Evolutionary conservation across 2,329 filamentous ascomycete species (phyloP), one percentile per base, ranked within the genome.

Genomic region (Scytalidium lignicola): DNA sequence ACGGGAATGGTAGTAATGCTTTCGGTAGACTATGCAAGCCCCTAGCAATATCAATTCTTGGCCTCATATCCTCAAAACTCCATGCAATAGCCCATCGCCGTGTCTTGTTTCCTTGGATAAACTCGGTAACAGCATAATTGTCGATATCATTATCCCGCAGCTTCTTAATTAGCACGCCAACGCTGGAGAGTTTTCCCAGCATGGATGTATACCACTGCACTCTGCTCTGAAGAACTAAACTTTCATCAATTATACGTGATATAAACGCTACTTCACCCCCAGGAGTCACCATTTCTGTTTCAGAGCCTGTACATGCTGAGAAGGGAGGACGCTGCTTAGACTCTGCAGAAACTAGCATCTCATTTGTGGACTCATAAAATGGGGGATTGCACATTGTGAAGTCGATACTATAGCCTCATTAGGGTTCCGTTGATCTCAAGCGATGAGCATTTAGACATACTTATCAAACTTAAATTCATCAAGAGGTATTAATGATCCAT

Each of bases 341-440:
- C 15, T 73, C 66, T 0, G 88, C 85, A 1, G 85, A 85, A 3
- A 72, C 69, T 2, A 76, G 57, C 67, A 96, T 79, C 45, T 95
- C 90, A 4, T 75, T 68, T 2, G 78, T 70, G 0, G 88, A 90
- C n/a, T 74, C 67, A 71, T 96, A 97, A 70, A 99, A 99, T 0
- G 93, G 93, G 0, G 93, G 93, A 58, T 99, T 99, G 55, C 86
- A 92, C 83, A 97, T 95, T 51, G 81, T 83, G 64, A 97, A 96
- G 63, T 92, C 85, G 41, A 95, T 73, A 2, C 72, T 74, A 49
- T 43, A 6, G 48, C 42, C 29, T 40, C 32, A 42, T 60, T 26
- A 60, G 52, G 45, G n/a, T n/a, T 51, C 43, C 20, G 18, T 18
- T 6, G 50, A 15, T 43, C 40, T 20, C n/a, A n/a, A n/a, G 41